Base-by-base conservation (phyloP, 805 yeast genomes). In the Yamadazyma olivae region DNA sequence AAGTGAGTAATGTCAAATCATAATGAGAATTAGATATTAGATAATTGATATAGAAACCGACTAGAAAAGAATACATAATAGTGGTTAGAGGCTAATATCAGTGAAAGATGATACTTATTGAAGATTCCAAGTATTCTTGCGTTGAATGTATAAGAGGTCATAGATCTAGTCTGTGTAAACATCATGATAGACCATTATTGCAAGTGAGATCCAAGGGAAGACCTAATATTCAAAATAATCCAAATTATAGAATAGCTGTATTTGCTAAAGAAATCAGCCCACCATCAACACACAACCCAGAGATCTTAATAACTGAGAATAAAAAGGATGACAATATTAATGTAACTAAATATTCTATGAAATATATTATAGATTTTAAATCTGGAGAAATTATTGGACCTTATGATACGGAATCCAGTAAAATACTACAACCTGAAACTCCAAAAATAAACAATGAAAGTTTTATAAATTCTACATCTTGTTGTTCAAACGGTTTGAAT, bases 181-280 rank as follows among this genome's bases (percentile, higher is more conserved):
- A 91, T 59, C 77, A 83, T 20, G 69, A 75, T 35, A 70, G 96
- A 31, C 87, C 93, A 17, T 66, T 91, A 27, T 80, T 90, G 9
- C 86, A 88, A 50, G 96, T 91, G 9, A 72, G 96, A 18, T 77
- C 86, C n/a, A 75, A 95, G 40, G 99, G 98, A 1, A 64, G 98
- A 31, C 97, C 96, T 0, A 68, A 75, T 18, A 70, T 78, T 7
- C 78, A 72, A 34, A 75, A 67, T 17, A 68, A 67, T 46, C 69
- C 70, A 18, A 61, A 67, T 48, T 79, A 77, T 41, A 57, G 87
- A 33, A 67, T 79, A 10, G 86, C 87, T 7, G 77, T 78, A 5
- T 64, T 70, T 49, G 81, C 80, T 3, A 73, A 73, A 41, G 63
- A 66, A 32, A 48, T 64, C 8, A 45, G 17, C 10, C 9, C 7